Conservation (phyloP, 2,329 filamentous ascomycete genomes). For the Hymenoscyphus albidus region DNA sequence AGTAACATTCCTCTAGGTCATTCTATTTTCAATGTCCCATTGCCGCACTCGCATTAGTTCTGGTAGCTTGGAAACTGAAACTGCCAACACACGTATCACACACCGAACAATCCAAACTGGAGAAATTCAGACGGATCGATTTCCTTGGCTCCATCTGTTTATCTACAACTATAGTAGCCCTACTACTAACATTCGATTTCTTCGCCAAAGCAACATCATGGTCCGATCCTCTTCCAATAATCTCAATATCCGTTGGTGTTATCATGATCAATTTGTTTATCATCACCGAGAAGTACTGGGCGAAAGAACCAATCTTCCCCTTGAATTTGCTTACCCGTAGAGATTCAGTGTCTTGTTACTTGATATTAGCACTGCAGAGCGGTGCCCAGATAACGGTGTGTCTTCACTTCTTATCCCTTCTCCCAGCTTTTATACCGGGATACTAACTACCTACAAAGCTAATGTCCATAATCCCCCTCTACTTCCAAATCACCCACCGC, state of each 20-base stretch:
- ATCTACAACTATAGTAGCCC: slow-evolving; percentile 40
- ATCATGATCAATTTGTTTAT: slow-evolving; percentile 19
- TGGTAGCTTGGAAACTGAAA: slow-evolving; percentile 39
- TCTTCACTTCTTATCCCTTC: neutral
- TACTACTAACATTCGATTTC: slow-evolving; percentile 45
- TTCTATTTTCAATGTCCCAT: slow-evolving; percentile 55
- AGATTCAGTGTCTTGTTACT: slow-evolving; percentile 49
- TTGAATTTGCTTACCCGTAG: slow-evolving; percentile 49
- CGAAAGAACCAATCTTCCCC: slow-evolving; percentile 55
- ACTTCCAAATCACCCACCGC: slow-evolving; percentile 61
- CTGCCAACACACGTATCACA: slow-evolving; percentile 4
- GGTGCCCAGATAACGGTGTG: slow-evolving; percentile 53
- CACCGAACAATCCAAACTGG: slow-evolving; percentile 5
- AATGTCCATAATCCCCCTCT: slow-evolving; percentile 63
- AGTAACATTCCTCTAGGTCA: slow-evolving; percentile 35
- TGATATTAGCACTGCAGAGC: slow-evolving; percentile 50
- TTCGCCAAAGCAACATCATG: slow-evolving; percentile 42
- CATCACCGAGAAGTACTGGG: slow-evolving; percentile 39
- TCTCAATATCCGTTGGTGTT: slow-evolving; percentile 31
- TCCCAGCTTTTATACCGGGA: neutral
- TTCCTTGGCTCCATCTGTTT: slow-evolving; percentile 52
- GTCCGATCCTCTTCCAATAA: slow-evolving; percentile 33
- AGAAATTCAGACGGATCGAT: slow-evolving; percentile 50
- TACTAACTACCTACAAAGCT: slow-evolving; percentile 34
- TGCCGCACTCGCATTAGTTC: slow-evolving; percentile 45